Percentiles rank a stretch among this genome's conserved stretches.
These are phyloP conservation scores for Colletotrichum orchidophilum DNA, from an alignment of 2,329 filamentous ascomycete genomes.

Conservation along the genomic window DNA sequence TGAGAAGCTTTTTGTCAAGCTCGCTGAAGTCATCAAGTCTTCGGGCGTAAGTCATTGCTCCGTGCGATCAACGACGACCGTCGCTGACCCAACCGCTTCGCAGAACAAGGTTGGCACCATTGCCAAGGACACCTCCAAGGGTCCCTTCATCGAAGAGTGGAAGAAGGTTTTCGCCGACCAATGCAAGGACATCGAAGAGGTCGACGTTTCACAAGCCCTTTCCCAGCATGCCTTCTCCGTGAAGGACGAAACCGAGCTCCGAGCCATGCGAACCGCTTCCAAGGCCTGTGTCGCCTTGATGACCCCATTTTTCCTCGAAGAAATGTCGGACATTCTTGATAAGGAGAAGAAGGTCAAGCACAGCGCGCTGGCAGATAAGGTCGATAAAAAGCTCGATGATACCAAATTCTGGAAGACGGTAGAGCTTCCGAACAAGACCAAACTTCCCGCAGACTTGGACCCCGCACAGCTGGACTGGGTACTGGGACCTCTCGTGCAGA, in stretches of 20 bases:
- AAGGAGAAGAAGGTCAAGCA: constrained; percentile 98
- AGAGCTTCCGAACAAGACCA: constrained; percentile 74
- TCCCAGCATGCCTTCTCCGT: constrained; percentile 87
- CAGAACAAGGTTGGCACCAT: constrained; percentile 91
- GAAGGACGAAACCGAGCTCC: constrained; percentile 94
- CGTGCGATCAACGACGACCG: background rate
- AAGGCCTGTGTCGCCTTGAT: constrained; percentile 94
- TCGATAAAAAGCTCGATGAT: constrained; percentile 92
- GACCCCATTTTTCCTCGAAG: constrained; percentile 96
- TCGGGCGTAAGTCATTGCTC: constrained; percentile 74
- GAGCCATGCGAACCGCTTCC: constrained; percentile 92
- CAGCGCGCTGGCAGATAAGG: constrained; percentile 83
- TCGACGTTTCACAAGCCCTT: constrained; percentile 84
- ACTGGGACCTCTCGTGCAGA: constrained; percentile 89
- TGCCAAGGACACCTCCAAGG: constrained; percentile 83
- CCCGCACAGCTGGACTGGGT: constrained; percentile 92
- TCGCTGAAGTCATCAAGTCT: constrained; percentile 85
- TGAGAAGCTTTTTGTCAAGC: constrained; percentile 86
- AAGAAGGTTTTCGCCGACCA: constrained; percentile 82
- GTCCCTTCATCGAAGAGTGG: constrained; percentile 97
- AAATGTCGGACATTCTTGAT: constrained; percentile 96
- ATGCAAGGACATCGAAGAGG: constrained; percentile 86
- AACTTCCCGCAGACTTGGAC: constrained; percentile 88
- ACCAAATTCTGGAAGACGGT: constrained; percentile 90
- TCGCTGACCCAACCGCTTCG: constrained; percentile 9